Evolutionary conservation across 257 asterid genomes (phyloP), one percentile per base, ranked within the genome.

Genomic region (Solanum bulbocastanum): DNA sequence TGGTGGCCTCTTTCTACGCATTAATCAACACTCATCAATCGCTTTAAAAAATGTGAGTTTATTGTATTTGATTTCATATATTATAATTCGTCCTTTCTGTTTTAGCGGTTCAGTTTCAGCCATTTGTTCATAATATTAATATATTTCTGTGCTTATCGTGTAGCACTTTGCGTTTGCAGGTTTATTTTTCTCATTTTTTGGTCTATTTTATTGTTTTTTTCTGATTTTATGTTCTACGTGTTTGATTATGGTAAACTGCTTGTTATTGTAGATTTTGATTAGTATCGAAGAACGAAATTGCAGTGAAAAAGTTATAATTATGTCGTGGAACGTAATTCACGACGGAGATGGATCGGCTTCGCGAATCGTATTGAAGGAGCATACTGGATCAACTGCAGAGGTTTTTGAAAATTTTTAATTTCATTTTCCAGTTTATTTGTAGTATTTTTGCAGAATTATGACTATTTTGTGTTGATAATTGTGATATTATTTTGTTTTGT

Each of bases 361-460:
- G 83, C 92, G 95, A 87, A 89, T 96, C 88, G 87, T 94, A 85
- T 89, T 96, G 90, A 78, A 92, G 20, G 98, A 94, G 87, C 96
- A 94, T 66, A 91, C 91, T 66, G 98, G 98, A 73, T 93, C 98
- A 73, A 96, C 98, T 2, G 98, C 91, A 14, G 98, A 96, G 96
- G 98, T 96, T 89, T 42, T 89, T 69, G 3, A 35, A 18, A 40
- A 78, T 39, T 69, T 20, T 30, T 75, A n/a, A 37, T 39, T n/a
- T 40, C 13, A 3, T 49, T 18, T 81, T 81, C 13, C 23, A 14
- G 39, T 79, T 15, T 79, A 25, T 75, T 30, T 8, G 30, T 25
- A 18, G n/a, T 20, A 36, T 20, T 35, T 79, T 30, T 25, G 49
- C 82, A 18, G 22, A 74, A 36, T 36, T 35, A 22, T 72, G 44